Base-by-base conservation (phyloP, 805 yeast genomes). In the Starmerella tilneyi region DNA sequence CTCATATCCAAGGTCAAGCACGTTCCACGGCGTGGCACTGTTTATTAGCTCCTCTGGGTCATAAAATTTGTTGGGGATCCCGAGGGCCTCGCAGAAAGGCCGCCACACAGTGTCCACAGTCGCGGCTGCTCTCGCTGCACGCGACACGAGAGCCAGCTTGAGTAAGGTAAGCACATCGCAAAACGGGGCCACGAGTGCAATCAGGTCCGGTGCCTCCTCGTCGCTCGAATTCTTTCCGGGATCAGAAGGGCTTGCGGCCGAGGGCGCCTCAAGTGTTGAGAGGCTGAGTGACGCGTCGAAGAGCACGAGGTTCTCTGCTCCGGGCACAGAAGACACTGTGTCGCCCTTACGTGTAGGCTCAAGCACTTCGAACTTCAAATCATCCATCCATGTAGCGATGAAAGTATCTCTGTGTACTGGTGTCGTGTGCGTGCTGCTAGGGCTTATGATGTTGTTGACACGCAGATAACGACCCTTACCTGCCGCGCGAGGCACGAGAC, bases 41-140 rank as follows among this genome's bases (percentile, higher is more conserved):
- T 22, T 9, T 9, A 24, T 29, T 4, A 40, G 29, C 19, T 17
- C 26, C 5, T 23, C 22, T 8, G 32, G 23, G 17, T 23, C 22
- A 5, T 19, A 20, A 12, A 13, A 9, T 1, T 9, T 26, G 2
- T 38, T 35, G 4, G 39, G 13, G 24, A 51, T 23, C 1, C 50
- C 54, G n/a, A 46, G 33, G 16, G 17, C 22, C 8, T 21, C 40
- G 27, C 47, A 36, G 9, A 43, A 5, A 17, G 49, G 54, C 11
- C 8, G 11, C 54, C 52, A 48, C 7, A 43, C 13, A 1, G 16
- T n/a, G 36, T 46, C 47, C 17, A 20, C 22, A 6, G 43, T 41
- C 12, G 41, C 48, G 4, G 43, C 43, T 12, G 7, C 23, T 13
- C 48, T 29, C 3, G 32, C 32, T 4, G 29, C 33, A 11, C 33